phyloP scores from a whole-genome alignment of 257 asterid species.

The Plantago ovata region DNA sequence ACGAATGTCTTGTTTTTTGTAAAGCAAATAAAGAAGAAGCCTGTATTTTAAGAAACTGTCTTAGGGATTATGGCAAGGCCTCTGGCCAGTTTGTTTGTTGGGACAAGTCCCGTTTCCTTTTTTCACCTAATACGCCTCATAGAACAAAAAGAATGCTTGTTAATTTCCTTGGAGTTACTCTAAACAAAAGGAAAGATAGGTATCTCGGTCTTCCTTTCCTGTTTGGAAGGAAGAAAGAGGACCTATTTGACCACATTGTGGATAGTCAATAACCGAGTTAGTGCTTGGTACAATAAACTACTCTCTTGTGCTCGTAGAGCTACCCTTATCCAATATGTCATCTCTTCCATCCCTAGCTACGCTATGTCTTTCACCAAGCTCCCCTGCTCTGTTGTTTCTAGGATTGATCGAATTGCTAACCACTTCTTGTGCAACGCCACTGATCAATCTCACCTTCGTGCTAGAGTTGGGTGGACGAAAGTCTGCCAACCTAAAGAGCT shows the following conservation, averaged over 20 bases:
- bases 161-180: neutral
- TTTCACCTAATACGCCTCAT: neutral
- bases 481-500: neutral
- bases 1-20: neutral
- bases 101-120: neutral
- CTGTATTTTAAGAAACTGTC: neutral
- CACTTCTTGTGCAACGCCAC: neutral
- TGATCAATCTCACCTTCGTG: neutral
- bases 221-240: neutral
- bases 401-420: neutral
- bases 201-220: too few species aligned
- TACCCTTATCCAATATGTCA: neutral
- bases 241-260: neutral
- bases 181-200: neutral
- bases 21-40: neutral
- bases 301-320: neutral
- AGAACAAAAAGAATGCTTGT: neutral
- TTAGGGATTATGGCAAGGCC: neutral
- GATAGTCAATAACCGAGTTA: neutral
- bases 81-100: neutral
- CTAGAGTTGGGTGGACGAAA: neutral
- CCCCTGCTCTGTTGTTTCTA: neutral
- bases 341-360: neutral
- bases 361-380: neutral
- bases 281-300: neutral